These are phyloP conservation scores for Sextonia rubra DNA, from an alignment of 164 flowering plant genomes.

Conservation along the genomic window DNA sequence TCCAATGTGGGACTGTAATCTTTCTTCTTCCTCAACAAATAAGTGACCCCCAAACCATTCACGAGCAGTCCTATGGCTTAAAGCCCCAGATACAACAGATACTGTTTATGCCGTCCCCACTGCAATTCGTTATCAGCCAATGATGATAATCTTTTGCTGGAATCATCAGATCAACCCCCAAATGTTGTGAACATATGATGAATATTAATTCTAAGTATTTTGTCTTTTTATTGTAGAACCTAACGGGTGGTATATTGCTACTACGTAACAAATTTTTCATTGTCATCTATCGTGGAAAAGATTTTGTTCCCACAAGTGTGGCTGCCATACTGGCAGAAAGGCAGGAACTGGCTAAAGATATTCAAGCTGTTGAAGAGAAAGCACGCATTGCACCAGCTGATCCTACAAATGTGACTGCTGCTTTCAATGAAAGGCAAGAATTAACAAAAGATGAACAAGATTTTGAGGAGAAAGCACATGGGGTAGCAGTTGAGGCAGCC, in stretches of 20 bases:
- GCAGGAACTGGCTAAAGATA: slow-evolving; percentile 59
- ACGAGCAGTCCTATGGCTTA: no score
- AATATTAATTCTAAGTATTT: not conserved
- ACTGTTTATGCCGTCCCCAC: no score
- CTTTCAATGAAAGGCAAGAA: slow-evolving; percentile 69
- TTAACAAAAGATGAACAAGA: slow-evolving; percentile 45
- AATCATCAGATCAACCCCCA: no score
- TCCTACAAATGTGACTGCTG: slow-evolving; percentile 74
- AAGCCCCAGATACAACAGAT: no score
- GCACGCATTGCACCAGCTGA: slow-evolving; percentile 35
- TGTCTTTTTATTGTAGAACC: slow-evolving; percentile 38
- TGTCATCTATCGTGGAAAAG: slow-evolving; percentile 90
- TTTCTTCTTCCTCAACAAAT: no score
- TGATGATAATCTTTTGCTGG: no score
- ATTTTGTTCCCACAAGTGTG: slow-evolving; percentile 82
- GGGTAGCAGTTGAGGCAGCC: slow-evolving; percentile 24
- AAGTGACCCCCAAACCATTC: no score
- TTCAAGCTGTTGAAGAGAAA: slow-evolving; percentile 44
- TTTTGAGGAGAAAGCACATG: slow-evolving; percentile 36
- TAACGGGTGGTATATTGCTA: slow-evolving; percentile 88
- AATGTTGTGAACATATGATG: not conserved
- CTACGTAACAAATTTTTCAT: slow-evolving; percentile 93
- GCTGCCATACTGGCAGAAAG: slow-evolving; percentile 79
- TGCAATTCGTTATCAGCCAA: no score
- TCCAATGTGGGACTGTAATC: no score